Evolutionary conservation across 345 rosid genomes (phyloP), one percentile per base, ranked within the genome.

Genomic region (Sisymbrium irio): DNA sequence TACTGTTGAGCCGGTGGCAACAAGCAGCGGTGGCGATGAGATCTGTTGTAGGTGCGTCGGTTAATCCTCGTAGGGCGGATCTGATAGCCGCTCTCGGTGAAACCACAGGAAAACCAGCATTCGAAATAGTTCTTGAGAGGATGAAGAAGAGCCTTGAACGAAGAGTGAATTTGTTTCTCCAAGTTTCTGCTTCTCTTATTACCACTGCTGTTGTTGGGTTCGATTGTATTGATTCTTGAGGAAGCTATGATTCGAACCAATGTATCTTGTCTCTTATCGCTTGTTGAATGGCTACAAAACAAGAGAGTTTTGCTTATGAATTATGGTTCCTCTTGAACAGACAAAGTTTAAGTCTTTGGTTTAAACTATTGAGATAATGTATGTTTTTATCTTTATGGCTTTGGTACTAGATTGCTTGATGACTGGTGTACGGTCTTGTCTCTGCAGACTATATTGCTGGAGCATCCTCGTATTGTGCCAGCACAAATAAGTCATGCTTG

Each of bases 1-100:
- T 88, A 5, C 78, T 49, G 65, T 78, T 88, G n/a, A 83, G 79
- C 8, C 62, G 82, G 32, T 88, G 94, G 97, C 89, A 90, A 70
- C 87, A 83, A 80, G 94, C 85, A 8, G 90, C 88, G 0, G 90
- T 90, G 59, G 92, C 90, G 1, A 64, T 85, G 59, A 86, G 92
- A 56, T 88, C 93, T 36, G 93, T 85, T 1, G 63, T 86, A 56
- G 90, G 92, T 58, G 97, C 94, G 15, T 78, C 88, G 64, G 51
- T 86, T 0, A 78, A 88, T 72, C 94, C 94, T 22, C 79, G 88
- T n/a, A n/a, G n/a, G n/a, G n/a, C n/a, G n/a, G n/a, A n/a, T n/a
- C n/a, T n/a, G n/a, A n/a, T n/a, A n/a, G 97, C 89, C 1, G 89
- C 90, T 54, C 82, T 88, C 7, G 90, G 93, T 25, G 94, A 90